phyloP scores from a whole-genome alignment of 208 protist genomes.

The Entamoeba dispar region DNA sequence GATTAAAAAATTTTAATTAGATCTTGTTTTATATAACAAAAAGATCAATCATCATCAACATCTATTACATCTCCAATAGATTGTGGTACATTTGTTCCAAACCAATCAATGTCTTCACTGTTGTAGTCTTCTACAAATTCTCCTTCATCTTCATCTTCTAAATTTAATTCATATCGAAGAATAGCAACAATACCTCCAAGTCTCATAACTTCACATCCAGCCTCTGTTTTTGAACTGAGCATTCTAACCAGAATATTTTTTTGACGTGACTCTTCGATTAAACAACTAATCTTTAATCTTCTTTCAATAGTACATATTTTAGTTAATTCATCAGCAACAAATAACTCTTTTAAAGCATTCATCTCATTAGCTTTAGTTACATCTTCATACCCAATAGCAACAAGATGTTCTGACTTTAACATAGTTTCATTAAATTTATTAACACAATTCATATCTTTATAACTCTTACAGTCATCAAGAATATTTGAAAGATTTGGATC shows the following conservation, averaged over 20 bases:
- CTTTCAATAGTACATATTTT: not conserved
- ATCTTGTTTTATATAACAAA: too few species aligned
- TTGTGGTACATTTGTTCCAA: not conserved
- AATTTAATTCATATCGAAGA: not conserved
- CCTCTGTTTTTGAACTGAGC: not conserved
- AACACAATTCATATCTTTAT: not conserved
- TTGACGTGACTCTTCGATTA: not conserved
- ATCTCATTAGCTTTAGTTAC: not conserved
- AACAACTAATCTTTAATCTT: not conserved
- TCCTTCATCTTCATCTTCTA: not conserved
- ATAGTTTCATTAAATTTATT: not conserved
- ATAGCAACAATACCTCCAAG: not conserved
- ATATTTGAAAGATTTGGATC: not conserved
- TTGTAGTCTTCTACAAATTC: not conserved
- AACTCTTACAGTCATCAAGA: not conserved
- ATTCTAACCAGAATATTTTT: not conserved
- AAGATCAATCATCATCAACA: not conserved
- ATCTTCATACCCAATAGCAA: not conserved
- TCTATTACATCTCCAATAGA: not conserved
- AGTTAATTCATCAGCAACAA: not conserved
- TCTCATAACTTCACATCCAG: not conserved
- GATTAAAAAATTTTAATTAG: too few species aligned
- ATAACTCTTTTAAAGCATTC: not conserved
- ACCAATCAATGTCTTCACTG: not conserved
- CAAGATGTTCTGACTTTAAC: not conserved